phyloP scores from a whole-genome alignment of 2,329 filamentous ascomycete species.

The Mollisia scopiformis region DNA sequence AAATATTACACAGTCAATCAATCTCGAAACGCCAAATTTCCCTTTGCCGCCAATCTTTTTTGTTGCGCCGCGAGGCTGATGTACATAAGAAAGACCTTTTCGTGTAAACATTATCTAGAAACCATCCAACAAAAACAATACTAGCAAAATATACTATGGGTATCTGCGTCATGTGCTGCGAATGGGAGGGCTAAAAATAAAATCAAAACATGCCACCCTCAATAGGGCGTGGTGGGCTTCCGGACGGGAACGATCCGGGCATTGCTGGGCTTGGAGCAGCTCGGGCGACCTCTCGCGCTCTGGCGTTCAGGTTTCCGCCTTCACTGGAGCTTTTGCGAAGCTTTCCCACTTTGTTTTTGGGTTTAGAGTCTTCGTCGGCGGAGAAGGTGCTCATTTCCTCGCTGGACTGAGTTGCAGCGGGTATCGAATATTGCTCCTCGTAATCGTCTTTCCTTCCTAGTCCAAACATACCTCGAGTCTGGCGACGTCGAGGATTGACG shows the following conservation, averaged over 20 bases:
- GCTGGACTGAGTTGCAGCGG: conserved; percentile 32
- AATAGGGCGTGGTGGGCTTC: conserved; percentile 23
- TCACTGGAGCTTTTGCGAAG: conserved; percentile 37
- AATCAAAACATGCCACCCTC: conserved; percentile 37
- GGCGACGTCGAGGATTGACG: conserved; percentile 36
- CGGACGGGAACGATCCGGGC: conserved; percentile 23
- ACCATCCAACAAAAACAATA: conserved; percentile 12
- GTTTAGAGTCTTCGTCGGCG: conserved; percentile 33
- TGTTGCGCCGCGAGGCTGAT: conserved; percentile 22
- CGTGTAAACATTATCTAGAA: conserved; percentile 32
- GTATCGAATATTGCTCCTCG: conserved; percentile 26
- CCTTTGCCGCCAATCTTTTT: conserved; percentile 25
- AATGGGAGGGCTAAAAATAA: conserved; percentile 2
- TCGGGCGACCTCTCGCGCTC: conserved; percentile 28
- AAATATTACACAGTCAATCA: neutral
- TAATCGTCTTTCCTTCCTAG: conserved; percentile 29
- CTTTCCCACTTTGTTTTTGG: conserved; percentile 25
- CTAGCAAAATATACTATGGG: conserved; percentile 21
- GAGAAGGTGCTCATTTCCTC: conserved; percentile 39
- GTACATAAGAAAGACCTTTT: conserved; percentile 26
- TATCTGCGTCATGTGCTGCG: conserved; percentile 22
- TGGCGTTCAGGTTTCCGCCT: conserved; percentile 35
- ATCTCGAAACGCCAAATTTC: conserved; percentile 26
- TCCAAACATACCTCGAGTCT: conserved; percentile 37
- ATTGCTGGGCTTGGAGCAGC: conserved; percentile 33